phyloP scores from a whole-genome alignment of 1,139 yeast genomes.

The Lodderomyces theae region DNA sequence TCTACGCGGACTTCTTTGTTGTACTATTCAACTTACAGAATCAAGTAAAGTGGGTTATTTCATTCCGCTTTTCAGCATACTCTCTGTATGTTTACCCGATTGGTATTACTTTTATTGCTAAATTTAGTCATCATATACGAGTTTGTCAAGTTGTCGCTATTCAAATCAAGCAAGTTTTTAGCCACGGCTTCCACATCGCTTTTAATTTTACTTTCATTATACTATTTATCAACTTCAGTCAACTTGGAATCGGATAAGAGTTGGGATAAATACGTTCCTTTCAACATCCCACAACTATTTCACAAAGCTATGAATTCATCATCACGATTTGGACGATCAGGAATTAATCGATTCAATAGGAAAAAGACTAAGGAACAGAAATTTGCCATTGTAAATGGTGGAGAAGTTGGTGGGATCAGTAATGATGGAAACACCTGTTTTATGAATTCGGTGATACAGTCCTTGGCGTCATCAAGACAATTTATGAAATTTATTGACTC shows the following conservation, averaged over 20 bases:
- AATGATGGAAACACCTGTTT: constrained; percentile 94
- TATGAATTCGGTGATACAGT: constrained; percentile 86
- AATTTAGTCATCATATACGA: constrained; percentile 9
- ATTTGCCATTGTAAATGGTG: constrained; percentile 55
- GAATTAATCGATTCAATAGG: constrained; percentile 14
- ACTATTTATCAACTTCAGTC: constrained; percentile 10
- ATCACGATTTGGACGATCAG: constrained; percentile 12
- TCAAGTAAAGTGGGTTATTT: neutral
- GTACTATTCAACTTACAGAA: too few relatives aligned
- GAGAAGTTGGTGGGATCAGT: constrained; percentile 76
- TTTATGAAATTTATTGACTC: constrained; percentile 56
- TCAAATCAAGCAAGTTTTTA: constrained; percentile 11
- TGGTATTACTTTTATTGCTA: constrained; percentile 8
- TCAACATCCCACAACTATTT: constrained; percentile 15
- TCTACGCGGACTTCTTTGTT: too few relatives aligned
- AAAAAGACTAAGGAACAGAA: constrained; percentile 27
- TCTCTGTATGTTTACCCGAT: neutral
- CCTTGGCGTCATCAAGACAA: constrained; percentile 72
- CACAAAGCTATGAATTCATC: constrained; percentile 18
- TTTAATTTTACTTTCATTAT: constrained; percentile 11
- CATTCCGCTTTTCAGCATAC: neutral
- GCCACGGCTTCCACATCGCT: constrained; percentile 13
- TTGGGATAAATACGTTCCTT: constrained; percentile 7
- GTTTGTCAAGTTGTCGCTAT: constrained; percentile 13
- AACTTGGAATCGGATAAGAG: neutral